Percentiles rank a stretch among this genome's conserved stretches.
phyloP scores from a whole-genome alignment of 1,139 yeast species.

The Nematodospora anomalae region DNA sequence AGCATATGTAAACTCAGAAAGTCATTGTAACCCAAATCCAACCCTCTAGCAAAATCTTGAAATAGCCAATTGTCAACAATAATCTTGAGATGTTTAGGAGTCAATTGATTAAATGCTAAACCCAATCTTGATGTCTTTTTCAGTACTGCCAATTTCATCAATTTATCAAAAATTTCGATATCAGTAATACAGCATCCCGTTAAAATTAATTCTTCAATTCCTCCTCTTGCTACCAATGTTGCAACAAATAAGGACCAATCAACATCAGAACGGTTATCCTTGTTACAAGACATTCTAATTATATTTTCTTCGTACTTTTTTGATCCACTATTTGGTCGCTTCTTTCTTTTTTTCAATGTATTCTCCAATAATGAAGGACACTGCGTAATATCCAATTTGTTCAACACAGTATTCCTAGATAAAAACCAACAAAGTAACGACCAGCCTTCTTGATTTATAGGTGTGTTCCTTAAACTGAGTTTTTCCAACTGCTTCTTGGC shows the following conservation, averaged over 20 bases:
- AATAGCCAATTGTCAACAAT: slow-evolving; percentile 47
- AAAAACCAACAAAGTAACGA: slow-evolving; percentile 67
- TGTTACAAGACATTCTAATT: slow-evolving; percentile 58
- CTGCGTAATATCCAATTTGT: slow-evolving; percentile 66
- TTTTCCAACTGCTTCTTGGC: slow-evolving; percentile 64
- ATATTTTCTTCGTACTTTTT: slow-evolving; percentile 30
- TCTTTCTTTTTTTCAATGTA: slow-evolving; percentile 47
- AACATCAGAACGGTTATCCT: slow-evolving; percentile 64
- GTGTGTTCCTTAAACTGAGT: slow-evolving; percentile 69
- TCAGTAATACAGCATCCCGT: slow-evolving; percentile 72
- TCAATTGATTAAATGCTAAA: slow-evolving; percentile 63
- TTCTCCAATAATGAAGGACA: slow-evolving; percentile 62
- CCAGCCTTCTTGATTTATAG: slow-evolving; percentile 71
- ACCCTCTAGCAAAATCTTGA: slow-evolving; percentile 44
- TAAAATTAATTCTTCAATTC: slow-evolving; percentile 68
- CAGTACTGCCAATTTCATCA: slow-evolving; percentile 56
- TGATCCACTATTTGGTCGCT: slow-evolving; percentile 17
- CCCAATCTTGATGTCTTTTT: slow-evolving; percentile 59
- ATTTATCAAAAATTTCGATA: slow-evolving; percentile 52
- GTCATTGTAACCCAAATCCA: slow-evolving; percentile 75
- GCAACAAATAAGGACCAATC: slow-evolving; percentile 76
- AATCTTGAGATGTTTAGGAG: slow-evolving; percentile 49
- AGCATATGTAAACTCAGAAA: slow-evolving; percentile 39
- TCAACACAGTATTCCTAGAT: slow-evolving; percentile 56
- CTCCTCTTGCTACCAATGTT: slow-evolving; percentile 64